Evolutionary conservation across 768 basidiomycete genomes (phyloP), one percentile per base, ranked within the genome.

Genomic region (Mycena vitilis): DNA sequence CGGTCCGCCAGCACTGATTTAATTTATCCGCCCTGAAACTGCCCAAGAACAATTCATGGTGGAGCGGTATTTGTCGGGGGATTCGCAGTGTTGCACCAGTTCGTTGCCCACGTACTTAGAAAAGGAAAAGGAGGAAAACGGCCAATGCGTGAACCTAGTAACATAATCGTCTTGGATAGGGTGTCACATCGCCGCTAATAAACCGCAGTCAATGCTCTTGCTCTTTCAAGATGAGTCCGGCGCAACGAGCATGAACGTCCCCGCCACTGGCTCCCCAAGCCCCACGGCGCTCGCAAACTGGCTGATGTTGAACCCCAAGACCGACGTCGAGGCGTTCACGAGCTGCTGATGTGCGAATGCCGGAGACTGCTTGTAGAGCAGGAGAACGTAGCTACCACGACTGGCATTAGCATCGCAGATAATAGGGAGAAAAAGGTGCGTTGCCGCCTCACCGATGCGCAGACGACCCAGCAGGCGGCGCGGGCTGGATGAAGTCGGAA

Each of bases 161-260:
- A 3, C 30, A 30, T 30, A 5, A 30, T 30, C 5, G 5, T 30
- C 2, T 30, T 30, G 3, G 3, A 30, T 30, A 30, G 3, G 30
- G 30, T 5, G 30, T 30, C 30, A 30, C 30, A 5, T 30, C 2
- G 30, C 5, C 30, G 30, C 30, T 30, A 5, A 30, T 30, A 30
- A 30, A 30, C 30, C 5, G 30, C 30, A 30, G 30, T 30, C 30
- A 30, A 30, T 30, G 30, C 30, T 30, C 30, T 30, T 30, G 2
- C 30, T 30, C 30, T 30, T 30, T 30, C 30, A 30, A 30, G 30
- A 30, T 30, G 30, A 30, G 30, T 30, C 30, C 30, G 83, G 81
- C 2, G 76, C 82, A 38, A 85, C 83, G 13, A 78, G 74, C 81
- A 85, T 84, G 73, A 84, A 87, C 0, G 83, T 84, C 47, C 85